Conservation (phyloP, 495 filamentous ascomycete genomes). For the Penicillium daleae region DNA sequence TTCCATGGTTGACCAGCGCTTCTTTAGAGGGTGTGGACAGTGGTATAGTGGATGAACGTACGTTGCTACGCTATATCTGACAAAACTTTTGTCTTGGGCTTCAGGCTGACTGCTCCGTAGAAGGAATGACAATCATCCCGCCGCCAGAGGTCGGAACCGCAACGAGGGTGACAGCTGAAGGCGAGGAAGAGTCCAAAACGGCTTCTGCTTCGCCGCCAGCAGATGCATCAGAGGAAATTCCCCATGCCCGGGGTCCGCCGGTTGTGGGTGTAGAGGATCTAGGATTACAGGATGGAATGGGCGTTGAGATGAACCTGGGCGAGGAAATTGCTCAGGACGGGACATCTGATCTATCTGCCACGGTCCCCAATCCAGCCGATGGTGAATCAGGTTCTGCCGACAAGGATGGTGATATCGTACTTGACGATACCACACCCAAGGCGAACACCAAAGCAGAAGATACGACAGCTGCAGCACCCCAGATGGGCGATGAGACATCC, state of each 20-base stretch:
- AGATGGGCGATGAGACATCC: slow-evolving; percentile 12
- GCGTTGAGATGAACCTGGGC: slow-evolving; percentile 46
- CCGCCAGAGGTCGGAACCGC: slow-evolving; percentile 21
- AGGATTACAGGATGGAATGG: slow-evolving; percentile 71
- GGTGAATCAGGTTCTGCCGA: slow-evolving; percentile 30
- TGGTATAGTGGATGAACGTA: slow-evolving; percentile 32
- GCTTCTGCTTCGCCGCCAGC: slow-evolving; percentile 25
- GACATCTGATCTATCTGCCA: slow-evolving; percentile 17
- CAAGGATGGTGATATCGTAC: slow-evolving; percentile 48
- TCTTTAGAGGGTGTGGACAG: slow-evolving; percentile 36
- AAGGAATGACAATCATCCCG: slow-evolving; percentile 25
- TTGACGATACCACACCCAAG: slow-evolving; percentile 37
- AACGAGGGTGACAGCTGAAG: slow-evolving; percentile 31
- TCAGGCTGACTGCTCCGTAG: slow-evolving; percentile 19
- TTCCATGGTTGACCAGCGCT: slow-evolving; percentile 74
- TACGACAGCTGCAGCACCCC: slow-evolving; percentile 5
- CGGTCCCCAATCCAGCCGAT: slow-evolving; percentile 3
- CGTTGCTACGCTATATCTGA: slow-evolving; percentile 27
- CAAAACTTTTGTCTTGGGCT: background rate
- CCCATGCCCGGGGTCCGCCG: slow-evolving; percentile 80
- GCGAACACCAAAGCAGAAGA: slow-evolving; percentile 19
- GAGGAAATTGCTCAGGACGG: slow-evolving; percentile 22
- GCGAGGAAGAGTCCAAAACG: slow-evolving; percentile 35
- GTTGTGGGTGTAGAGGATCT: slow-evolving; percentile 85
- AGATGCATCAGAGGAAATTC: slow-evolving; percentile 58